Evolutionary conservation across 192 early-diverging fungal species (phyloP), one percentile per base, ranked within the genome.

Genomic region (Linnemannia schmuckeri): DNA sequence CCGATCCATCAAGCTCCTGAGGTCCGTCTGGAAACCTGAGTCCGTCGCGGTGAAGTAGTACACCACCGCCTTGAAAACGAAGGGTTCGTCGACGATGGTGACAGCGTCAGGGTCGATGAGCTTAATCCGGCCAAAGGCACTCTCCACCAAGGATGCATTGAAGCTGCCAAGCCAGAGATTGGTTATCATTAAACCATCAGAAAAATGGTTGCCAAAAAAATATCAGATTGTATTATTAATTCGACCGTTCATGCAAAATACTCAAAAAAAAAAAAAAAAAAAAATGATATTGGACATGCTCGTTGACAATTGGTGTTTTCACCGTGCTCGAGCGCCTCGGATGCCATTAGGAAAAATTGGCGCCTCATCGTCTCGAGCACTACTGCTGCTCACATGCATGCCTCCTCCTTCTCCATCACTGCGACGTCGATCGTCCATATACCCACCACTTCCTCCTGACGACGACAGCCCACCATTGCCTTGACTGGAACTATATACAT

Each of bases 321-420:
- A 85, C 13, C 85, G 85, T 7, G 85, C 85, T 35, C 85, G 30
- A 3, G 85, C 79, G 40, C 85, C 85, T 68, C 85, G 75, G 7
- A 87, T 38, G 4, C 85, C 85, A 49, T 81, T 79, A n/a, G 55
- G 44, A 35, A 77, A 86, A 30, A 81, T 86, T 6, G 84, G 82
- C 7, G 76, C 61, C 18, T 83, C 82, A 22, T 83, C 82, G 3
- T 74, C 75, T 46, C 22, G 17, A 22, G 55, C 27, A 27, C 61
- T 41, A 1, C 30, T 41, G 3, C 42, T 3, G 30, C 61, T 66
- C 27, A 33, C 27, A 33, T 66, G 30, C n/a, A 41, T 1, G 12
- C n/a, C n/a, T 30, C 38, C 42, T 20, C 74, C 79, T n/a, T 13
- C n/a, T 30, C 38, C 44, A 22, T 81, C 79, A 70, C 33, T 81